These are phyloP conservation scores for Escallonia rubra DNA, from an alignment of 129 eudicot species.

Conservation along the genomic window DNA sequence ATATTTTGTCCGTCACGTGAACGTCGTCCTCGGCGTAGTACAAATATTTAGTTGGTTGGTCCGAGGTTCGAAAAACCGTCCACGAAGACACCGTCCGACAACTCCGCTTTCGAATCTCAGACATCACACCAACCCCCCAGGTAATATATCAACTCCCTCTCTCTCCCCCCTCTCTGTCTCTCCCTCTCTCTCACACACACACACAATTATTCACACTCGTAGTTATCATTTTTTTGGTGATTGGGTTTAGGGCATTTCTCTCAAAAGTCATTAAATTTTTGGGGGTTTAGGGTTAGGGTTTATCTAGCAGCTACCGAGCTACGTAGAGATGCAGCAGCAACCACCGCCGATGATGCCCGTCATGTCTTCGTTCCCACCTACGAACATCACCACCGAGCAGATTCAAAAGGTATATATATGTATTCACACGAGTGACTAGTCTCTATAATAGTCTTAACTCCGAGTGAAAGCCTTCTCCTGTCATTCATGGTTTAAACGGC, in stretches of 20 bases:
- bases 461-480: slow-evolving; percentile 15
- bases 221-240: background rate
- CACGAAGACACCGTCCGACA: background rate
- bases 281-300: background rate
- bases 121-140: background rate
- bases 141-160: background rate
- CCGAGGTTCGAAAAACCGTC: background rate
- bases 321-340: slow-evolving; percentile 48
- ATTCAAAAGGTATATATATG: slow-evolving; percentile 64
- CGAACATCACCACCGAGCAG: slow-evolving; percentile 90
- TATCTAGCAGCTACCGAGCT: background rate
- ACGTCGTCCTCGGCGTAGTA: too few species aligned
- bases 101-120: background rate
- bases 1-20: too few species aligned
- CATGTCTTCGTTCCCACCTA: slow-evolving; percentile 67
- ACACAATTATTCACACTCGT: too few species aligned
- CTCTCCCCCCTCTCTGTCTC: background rate
- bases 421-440: background rate
- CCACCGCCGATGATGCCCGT: slow-evolving; percentile 45
- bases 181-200: background rate
- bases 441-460: background rate
- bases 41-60: too few species aligned
- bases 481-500: background rate
- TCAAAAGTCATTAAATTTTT: background rate
- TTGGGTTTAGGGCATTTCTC: background rate